Evolutionary conservation across 179 eudicot species (phyloP).

Genomic region (Silene noctiflora): DNA sequence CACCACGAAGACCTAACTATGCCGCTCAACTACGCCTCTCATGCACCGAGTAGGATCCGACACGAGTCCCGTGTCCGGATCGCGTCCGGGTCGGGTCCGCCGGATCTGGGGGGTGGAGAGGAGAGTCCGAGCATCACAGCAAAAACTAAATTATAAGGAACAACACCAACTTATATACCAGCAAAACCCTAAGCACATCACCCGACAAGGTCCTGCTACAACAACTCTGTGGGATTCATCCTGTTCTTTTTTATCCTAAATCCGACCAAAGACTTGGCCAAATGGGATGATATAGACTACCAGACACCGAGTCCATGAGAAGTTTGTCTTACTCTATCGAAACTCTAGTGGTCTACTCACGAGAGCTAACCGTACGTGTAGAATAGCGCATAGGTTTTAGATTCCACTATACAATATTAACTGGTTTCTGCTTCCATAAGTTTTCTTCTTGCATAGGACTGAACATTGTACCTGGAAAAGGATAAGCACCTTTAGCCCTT

Average conservation of each 20-base stretch:
- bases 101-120: too few relatives aligned
- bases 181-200: neutral
- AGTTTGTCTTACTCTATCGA: neutral
- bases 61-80: too few relatives aligned
- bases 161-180: slow-evolving; percentile 1
- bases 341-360: neutral
- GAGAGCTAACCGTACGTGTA: neutral
- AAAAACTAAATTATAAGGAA: neutral
- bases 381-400: too few relatives aligned
- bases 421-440: neutral
- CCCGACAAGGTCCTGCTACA: neutral
- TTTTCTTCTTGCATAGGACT: neutral
- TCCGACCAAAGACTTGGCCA: neutral
- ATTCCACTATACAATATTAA: neutral
- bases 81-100: too few relatives aligned
- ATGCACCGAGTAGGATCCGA: too few relatives aligned
- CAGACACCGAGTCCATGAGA: neutral
- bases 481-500: slow-evolving; percentile 53
- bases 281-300: neutral
- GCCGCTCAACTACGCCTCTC: too few relatives aligned
- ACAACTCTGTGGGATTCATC: neutral
- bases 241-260: neutral
- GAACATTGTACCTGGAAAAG: slow-evolving; percentile 64
- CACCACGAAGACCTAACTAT: too few relatives aligned
- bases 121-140: too few relatives aligned